These are phyloP conservation scores for Vigna angularis DNA, from an alignment of 306 rosid genomes.

Conservation along the genomic window DNA sequence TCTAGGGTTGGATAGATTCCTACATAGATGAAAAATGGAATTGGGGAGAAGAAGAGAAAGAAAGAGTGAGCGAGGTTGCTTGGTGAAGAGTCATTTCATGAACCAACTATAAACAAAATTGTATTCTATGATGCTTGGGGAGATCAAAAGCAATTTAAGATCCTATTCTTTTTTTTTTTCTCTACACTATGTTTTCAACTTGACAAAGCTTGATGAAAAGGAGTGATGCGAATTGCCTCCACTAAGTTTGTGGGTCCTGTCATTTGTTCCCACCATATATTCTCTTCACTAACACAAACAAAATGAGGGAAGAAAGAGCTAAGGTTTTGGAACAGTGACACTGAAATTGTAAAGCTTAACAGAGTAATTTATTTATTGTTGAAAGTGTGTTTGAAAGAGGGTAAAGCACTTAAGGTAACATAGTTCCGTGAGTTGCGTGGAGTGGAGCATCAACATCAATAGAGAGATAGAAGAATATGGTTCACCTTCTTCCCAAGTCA, in stretches of 20 bases:
- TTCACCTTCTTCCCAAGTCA: constrained; percentile 29
- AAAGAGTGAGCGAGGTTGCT: constrained; percentile 47
- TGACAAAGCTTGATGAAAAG: constrained; percentile 65
- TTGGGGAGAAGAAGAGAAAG: constrained; percentile 22
- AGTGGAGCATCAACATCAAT: constrained; percentile 39
- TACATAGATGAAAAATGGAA: constrained; percentile 43
- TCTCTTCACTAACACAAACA: constrained; percentile 1
- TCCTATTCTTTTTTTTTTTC: constrained; percentile 11
- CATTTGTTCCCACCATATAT: constrained; percentile 44
- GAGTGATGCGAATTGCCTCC: constrained; percentile 68
- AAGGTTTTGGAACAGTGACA: constrained; percentile 37
- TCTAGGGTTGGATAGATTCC: constrained; percentile 48
- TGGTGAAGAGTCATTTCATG: constrained; percentile 81
- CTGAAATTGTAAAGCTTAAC: not conserved
- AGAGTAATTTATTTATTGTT: constrained; percentile 23
- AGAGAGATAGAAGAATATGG: constrained; percentile 24
- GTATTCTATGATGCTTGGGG: constrained; percentile 64
- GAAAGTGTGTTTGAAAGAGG: constrained; percentile 17
- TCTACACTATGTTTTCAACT: constrained; percentile 52
- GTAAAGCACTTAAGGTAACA: constrained; percentile 34
- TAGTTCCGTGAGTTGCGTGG: constrained; percentile 27
- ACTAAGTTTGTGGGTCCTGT: constrained; percentile 58
- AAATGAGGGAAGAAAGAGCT: not conserved
- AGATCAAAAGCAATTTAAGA: constrained; percentile 58
- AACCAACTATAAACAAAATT: constrained; percentile 62